Evolutionary conservation across 805 yeast species (phyloP).

Genomic region (Yarrowia bubula): DNA sequence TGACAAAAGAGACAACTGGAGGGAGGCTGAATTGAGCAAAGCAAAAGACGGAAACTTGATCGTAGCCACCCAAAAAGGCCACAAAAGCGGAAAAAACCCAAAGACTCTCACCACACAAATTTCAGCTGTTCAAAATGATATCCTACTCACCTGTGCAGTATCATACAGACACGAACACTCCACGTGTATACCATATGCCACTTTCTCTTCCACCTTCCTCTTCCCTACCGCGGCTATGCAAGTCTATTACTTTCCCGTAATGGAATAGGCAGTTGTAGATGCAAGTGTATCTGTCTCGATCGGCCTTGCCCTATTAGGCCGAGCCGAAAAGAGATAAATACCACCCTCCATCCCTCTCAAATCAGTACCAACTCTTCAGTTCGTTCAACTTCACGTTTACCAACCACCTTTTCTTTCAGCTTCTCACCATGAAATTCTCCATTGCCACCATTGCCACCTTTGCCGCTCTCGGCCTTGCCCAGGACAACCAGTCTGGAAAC

Average conservation of each 20-base stretch:
- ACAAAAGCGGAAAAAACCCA: no score
- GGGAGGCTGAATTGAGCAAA: not conserved
- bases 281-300: not conserved
- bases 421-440: conserved; percentile 13
- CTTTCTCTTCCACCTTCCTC: not conserved
- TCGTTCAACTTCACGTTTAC: not conserved
- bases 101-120: no score
- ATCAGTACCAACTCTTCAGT: conserved; percentile 5
- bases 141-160: no score
- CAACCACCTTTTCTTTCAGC: conserved; percentile 1
- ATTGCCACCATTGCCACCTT: conserved; percentile 1
- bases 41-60: not conserved
- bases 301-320: not conserved
- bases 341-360: not conserved
- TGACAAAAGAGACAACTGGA: conserved; percentile 10
- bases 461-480: conserved; percentile 16
- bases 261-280: conserved; percentile 1
- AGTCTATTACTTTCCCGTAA: conserved; percentile 2
- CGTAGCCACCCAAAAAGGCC: no score
- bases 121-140: no score
- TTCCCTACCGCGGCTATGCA: not conserved
- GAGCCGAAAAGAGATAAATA: not conserved
- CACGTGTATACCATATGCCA: not conserved
- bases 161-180: no score
- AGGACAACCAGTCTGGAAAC: not conserved